A percentile compares a stretch with the other conserved stretches of the same genome.
These are phyloP conservation scores for Onygena corvina DNA, from an alignment of 2,329 filamentous ascomycete species.

Conservation along the genomic window DNA sequence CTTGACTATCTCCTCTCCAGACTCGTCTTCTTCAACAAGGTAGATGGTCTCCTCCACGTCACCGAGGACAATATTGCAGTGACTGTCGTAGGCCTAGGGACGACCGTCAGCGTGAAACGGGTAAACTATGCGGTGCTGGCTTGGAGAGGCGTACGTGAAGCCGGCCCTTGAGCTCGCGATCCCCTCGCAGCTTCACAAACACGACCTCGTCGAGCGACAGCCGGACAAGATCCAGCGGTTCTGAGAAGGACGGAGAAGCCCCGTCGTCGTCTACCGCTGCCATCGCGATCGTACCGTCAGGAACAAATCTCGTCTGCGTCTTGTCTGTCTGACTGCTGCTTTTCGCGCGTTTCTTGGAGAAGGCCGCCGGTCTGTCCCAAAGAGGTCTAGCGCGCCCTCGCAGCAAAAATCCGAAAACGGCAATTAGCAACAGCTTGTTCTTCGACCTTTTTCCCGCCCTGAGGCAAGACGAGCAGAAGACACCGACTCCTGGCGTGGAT, in stretches of 20 bases:
- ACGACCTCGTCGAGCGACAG: conserved; percentile 91
- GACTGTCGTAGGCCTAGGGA: conserved; percentile 83
- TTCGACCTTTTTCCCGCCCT: background rate
- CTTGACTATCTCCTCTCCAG: conserved; percentile 61
- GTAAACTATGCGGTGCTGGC: background rate
- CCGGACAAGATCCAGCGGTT: conserved; percentile 91
- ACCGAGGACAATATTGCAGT: conserved; percentile 92
- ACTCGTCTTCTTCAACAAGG: conserved; percentile 74
- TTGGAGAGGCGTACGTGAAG: conserved; percentile 64
- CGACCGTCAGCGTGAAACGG: conserved; percentile 6
- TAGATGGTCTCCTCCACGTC: conserved; percentile 98
- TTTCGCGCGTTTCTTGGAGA: background rate
- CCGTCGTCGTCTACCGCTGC: conserved; percentile 76
- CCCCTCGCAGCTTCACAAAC: conserved; percentile 91
- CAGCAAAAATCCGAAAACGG: conserved; percentile 2
- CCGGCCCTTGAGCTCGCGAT: conserved; percentile 87
- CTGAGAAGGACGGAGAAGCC: conserved; percentile 56
- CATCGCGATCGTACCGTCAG: conserved; percentile 29
- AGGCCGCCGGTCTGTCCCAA: background rate
- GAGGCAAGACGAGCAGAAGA: background rate
- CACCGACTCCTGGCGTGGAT: too few relatives aligned
- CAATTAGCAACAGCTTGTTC: background rate
- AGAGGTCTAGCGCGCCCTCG: conserved; percentile 18
- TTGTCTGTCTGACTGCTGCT: background rate
- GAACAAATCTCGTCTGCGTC: background rate